A percentile compares a stretch with the other conserved stretches of the same genome.
Evolutionary conservation across 306 rosid genomes (phyloP).

Genomic region (Citrullus colocynthis): DNA sequence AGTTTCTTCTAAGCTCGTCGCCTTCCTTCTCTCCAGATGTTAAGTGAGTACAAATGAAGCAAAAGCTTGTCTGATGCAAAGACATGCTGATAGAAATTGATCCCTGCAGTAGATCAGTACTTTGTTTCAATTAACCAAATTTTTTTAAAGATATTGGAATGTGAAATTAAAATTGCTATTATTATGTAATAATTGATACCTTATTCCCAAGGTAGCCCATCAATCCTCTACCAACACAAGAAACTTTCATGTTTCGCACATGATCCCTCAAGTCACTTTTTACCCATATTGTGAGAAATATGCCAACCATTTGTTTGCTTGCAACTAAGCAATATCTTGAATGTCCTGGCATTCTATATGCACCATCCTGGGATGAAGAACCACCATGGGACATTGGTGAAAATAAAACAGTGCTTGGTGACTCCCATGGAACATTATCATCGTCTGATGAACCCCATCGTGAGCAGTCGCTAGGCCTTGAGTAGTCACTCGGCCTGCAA

Average conservation of each 20-base stretch:
- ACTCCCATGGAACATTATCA: slow-evolving; percentile 77
- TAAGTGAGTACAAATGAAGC: slow-evolving; percentile 88
- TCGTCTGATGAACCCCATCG: slow-evolving; percentile 98
- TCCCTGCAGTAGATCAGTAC: slow-evolving; percentile 52
- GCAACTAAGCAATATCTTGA: slow-evolving; percentile 94
- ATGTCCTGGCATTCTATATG: slow-evolving; percentile 59
- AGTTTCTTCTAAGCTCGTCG: slow-evolving; percentile 89
- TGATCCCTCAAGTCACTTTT: slow-evolving; percentile 81
- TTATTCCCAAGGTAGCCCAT: slow-evolving; percentile 99
- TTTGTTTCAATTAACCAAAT: not conserved
- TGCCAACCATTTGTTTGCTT: slow-evolving; percentile 99
- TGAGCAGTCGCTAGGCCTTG: slow-evolving; percentile 56
- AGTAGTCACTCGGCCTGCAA: slow-evolving; percentile 21
- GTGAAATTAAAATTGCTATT: not conserved
- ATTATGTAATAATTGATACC: slow-evolving; percentile 30
- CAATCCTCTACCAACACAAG: slow-evolving; percentile 95
- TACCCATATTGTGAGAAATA: slow-evolving; percentile 95
- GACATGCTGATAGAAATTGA: slow-evolving; percentile 97
- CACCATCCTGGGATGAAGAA: slow-evolving; percentile 64
- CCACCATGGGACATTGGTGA: slow-evolving; percentile 80
- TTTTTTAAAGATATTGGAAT: not conserved
- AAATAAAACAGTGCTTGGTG: slow-evolving; percentile 80
- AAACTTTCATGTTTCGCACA: slow-evolving; percentile 82
- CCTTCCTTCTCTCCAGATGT: slow-evolving; percentile 99
- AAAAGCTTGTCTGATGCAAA: slow-evolving; percentile 83